These are phyloP conservation scores for Gentiana straminea DNA, from an alignment of 257 asterid species.

Conservation along the genomic window DNA sequence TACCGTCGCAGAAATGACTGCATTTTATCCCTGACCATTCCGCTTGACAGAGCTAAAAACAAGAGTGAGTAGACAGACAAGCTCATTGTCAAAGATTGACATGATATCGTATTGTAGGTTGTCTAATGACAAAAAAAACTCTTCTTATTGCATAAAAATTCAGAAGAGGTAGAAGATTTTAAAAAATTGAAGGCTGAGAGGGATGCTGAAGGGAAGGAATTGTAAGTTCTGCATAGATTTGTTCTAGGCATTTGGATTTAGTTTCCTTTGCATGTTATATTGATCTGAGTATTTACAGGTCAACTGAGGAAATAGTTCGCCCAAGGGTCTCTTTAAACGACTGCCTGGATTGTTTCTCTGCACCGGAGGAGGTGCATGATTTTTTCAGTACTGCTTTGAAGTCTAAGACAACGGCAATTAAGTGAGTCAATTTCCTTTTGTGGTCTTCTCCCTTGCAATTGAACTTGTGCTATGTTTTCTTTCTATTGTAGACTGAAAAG, in stretches of 20 bases:
- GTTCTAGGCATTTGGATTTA: conserved; percentile 2
- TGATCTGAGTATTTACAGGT: conserved; percentile 34
- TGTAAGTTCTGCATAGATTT: conserved; percentile 39
- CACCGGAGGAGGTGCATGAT: conserved; percentile 85
- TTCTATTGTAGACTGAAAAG: no score
- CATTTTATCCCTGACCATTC: conserved; percentile 75
- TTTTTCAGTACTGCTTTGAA: conserved; percentile 78
- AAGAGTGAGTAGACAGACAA: conserved; percentile 45
- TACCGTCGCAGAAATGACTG: conserved; percentile 75
- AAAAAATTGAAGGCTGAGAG: conserved; percentile 60
- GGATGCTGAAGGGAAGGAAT: conserved; percentile 59
- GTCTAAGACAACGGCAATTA: conserved; percentile 74
- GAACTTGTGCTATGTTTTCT: not conserved
- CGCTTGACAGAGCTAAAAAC: conserved; percentile 80
- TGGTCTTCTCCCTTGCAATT: not conserved
- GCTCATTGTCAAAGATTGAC: conserved; percentile 6
- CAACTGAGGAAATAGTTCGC: conserved; percentile 74
- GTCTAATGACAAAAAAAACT: conserved; percentile 7
- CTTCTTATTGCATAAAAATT: conserved; percentile 8
- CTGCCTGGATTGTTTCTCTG: conserved; percentile 74
- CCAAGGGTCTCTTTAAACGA: conserved; percentile 84
- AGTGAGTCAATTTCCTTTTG: conserved; percentile 35
- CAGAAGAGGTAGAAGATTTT: conserved; percentile 76
- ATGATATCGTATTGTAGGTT: not conserved
- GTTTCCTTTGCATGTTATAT: conserved; percentile 9